phyloP scores from a whole-genome alignment of 208 protist species.

The Histomonas meleagridis region DNA sequence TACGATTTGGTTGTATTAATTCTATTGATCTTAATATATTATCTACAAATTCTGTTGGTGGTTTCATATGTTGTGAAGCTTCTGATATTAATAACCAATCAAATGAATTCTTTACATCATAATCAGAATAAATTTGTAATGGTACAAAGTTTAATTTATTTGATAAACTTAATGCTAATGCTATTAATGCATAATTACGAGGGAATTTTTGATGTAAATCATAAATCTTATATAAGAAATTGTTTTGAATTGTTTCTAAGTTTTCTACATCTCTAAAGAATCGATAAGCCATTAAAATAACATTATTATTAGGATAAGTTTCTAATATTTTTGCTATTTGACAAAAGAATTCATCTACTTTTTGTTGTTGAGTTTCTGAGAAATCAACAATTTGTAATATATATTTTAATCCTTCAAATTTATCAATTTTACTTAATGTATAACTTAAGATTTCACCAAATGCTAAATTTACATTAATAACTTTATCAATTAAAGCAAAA shows the following conservation, averaged over 20 bases:
- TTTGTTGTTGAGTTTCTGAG: neutral
- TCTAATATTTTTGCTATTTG: neutral
- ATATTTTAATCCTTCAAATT: neutral
- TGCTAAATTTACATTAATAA: neutral
- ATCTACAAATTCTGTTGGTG: too few relatives aligned
- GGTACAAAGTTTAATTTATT: neutral
- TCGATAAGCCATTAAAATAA: neutral
- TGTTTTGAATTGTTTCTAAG: neutral
- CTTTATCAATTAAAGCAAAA: neutral
- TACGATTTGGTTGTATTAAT: too few relatives aligned
- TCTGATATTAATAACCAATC: neutral
- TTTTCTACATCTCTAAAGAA: neutral
- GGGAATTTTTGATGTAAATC: neutral
- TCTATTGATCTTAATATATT: too few relatives aligned
- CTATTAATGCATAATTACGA: neutral
- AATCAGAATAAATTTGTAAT: neutral
- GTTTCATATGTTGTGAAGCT: too few relatives aligned
- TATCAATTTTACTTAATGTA: neutral
- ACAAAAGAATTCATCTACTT: neutral
- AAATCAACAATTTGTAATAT: constrained; percentile 4
- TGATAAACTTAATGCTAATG: neutral
- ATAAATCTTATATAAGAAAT: neutral
- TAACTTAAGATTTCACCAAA: neutral
- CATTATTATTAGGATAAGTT: neutral
- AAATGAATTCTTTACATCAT: neutral